These are phyloP conservation scores for Brassica nigra DNA, from an alignment of 345 rosid species.

Conservation along the genomic window DNA sequence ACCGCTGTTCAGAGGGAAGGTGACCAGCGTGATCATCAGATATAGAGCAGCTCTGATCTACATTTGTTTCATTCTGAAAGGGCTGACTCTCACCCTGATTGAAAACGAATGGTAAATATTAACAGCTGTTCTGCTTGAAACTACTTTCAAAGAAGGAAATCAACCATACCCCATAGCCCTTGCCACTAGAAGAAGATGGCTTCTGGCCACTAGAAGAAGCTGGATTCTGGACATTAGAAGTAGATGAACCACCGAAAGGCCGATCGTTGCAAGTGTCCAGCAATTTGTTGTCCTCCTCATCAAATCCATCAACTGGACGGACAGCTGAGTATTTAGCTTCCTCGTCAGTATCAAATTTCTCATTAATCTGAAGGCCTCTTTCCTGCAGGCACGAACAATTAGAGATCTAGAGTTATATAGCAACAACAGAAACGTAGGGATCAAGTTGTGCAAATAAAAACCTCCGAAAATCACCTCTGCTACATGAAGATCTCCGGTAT, in stretches of 20 bases:
- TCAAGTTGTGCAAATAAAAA: neutral
- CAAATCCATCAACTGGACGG: constrained; percentile 49
- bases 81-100: constrained; percentile 60
- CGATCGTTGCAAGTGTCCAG: constrained; percentile 59
- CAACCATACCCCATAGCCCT: neutral
- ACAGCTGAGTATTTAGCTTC: constrained; percentile 89
- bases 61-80: constrained; percentile 43
- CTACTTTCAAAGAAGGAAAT: constrained; percentile 22
- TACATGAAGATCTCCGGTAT: constrained; percentile 78
- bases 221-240: constrained; percentile 44
- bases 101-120: constrained; percentile 22
- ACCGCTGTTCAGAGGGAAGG: constrained; percentile 48
- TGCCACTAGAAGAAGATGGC: constrained; percentile 29
- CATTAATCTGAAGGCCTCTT: constrained; percentile 70
- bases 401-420: neutral
- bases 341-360: constrained; percentile 66
- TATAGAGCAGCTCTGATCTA: constrained; percentile 43
- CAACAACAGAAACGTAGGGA: neutral
- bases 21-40: constrained; percentile 49
- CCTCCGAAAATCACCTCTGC: constrained; percentile 69
- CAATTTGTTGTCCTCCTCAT: constrained; percentile 63
- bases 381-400: constrained; percentile 55
- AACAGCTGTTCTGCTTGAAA: constrained; percentile 11
- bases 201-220: constrained; percentile 41
- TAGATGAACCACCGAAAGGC: constrained; percentile 62